phyloP scores from a whole-genome alignment of 2,329 filamentous ascomycete species.

The Blumeriella jaapii region DNA sequence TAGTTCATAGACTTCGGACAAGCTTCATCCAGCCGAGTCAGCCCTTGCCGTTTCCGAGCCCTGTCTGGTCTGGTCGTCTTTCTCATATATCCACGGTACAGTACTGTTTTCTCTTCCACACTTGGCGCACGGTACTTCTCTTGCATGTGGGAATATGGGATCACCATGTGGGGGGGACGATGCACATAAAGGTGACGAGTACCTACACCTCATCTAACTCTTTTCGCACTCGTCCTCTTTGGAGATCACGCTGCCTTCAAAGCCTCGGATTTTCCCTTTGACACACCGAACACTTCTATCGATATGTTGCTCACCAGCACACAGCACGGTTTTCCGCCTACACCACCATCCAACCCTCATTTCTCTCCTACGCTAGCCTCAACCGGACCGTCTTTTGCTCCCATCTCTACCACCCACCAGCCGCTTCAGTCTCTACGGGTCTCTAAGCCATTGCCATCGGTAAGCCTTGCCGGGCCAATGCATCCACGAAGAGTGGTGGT shows the following conservation, averaged over 20 bases:
- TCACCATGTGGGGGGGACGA: conserved; percentile 20
- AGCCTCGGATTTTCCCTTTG: neutral
- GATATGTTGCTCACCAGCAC: conserved; percentile 41
- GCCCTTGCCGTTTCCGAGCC: conserved; percentile 16
- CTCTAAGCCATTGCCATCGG: no score
- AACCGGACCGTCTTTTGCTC: conserved; percentile 25
- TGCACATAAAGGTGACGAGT: conserved; percentile 21
- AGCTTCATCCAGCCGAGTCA: conserved; percentile 15
- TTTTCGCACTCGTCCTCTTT: conserved; percentile 16
- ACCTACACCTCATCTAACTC: conserved; percentile 17
- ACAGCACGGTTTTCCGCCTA: conserved; percentile 34
- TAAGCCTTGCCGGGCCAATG: no score
- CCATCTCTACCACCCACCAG: conserved; percentile 20
- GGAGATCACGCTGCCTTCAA: conserved; percentile 20
- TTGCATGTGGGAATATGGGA: conserved; percentile 18
- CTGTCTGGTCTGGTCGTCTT: conserved; percentile 16
- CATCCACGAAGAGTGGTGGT: no score
- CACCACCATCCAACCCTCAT: conserved; percentile 31
- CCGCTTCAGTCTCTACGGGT: no score
- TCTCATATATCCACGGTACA: conserved; percentile 15
- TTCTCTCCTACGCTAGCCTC: conserved; percentile 30
- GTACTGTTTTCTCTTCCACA: conserved; percentile 15
- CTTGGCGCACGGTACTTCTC: conserved; percentile 22
- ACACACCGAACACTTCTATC: conserved; percentile 17
- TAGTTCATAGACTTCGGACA: conserved; percentile 18